phyloP scores from a whole-genome alignment of 495 filamentous ascomycete genomes.

The Endocarpon pusillum region DNA sequence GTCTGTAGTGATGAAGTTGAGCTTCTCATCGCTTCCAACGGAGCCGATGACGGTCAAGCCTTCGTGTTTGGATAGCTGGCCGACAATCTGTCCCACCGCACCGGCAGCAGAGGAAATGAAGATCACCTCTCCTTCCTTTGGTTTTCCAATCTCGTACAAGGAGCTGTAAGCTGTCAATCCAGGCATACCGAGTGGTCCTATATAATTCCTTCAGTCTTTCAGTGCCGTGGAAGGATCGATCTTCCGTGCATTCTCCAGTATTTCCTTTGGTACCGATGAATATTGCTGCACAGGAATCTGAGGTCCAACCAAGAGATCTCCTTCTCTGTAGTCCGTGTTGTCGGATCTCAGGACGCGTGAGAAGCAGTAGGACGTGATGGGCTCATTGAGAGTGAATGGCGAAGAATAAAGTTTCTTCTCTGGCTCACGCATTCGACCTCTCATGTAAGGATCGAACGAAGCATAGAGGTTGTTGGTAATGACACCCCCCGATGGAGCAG shows the following conservation, averaged over 20 bases:
- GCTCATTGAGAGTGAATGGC: constrained; percentile 34
- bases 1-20: constrained; percentile 46
- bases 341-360: constrained; percentile 51
- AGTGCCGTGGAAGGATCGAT: no score
- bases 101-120: constrained; percentile 59
- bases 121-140: constrained; percentile 68
- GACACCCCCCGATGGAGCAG: constrained; percentile 42
- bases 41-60: constrained; percentile 71
- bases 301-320: constrained; percentile 52
- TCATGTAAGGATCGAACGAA: constrained; percentile 64
- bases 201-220: constrained; percentile 17
- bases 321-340: constrained; percentile 38
- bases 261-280: constrained; percentile 12
- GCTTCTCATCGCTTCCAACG: constrained; percentile 51
- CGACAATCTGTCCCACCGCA: constrained; percentile 62
- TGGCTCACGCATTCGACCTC: constrained; percentile 32
- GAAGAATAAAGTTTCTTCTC: constrained; percentile 44
- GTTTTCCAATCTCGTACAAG: constrained; percentile 55
- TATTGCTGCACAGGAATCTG: constrained; percentile 46
- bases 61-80: constrained; percentile 66
- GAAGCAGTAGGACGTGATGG: constrained; percentile 40
- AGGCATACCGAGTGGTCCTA: constrained; percentile 66
- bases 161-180: constrained; percentile 59
- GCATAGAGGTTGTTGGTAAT: constrained; percentile 43
- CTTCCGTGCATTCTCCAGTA: constrained; percentile 41